phyloP scores from a whole-genome alignment of 106 monocot species.

The Phalaenopsis equestris region DNA sequence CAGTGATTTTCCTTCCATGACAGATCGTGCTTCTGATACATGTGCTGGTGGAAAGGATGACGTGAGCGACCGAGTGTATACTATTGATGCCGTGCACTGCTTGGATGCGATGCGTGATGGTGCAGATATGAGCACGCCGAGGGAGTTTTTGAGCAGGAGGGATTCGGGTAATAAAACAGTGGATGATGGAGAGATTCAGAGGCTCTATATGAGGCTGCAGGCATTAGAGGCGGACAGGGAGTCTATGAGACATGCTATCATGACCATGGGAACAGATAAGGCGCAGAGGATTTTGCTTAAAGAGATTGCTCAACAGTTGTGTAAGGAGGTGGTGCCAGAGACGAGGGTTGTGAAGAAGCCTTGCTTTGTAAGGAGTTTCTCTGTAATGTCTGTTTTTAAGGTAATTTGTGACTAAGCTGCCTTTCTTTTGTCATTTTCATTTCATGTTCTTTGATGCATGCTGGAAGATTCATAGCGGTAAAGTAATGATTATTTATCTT shows the following conservation, averaged over 20 bases:
- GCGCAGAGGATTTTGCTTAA: conserved; percentile 19
- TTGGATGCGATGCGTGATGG: conserved; percentile 6
- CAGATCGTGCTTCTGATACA: conserved; percentile 1
- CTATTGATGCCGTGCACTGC: conserved; percentile 38
- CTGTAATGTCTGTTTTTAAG: conserved; percentile 15
- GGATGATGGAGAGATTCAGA: conserved; percentile 20
- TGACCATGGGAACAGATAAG: conserved; percentile 20
- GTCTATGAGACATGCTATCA: conserved; percentile 21
- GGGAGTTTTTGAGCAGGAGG: conserved; percentile 7
- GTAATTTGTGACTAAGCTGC: conserved; percentile 10
- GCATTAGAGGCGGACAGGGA: conserved; percentile 30
- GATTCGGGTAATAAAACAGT: neutral
- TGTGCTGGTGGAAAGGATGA: conserved; percentile 9
- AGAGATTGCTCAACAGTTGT: conserved; percentile 26
- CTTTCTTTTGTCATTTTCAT: conserved; percentile 3
- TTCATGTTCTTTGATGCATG: neutral
- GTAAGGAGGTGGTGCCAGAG: conserved; percentile 12
- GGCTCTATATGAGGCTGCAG: conserved; percentile 26
- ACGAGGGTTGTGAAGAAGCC: conserved; percentile 12
- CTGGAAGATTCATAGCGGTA: too few relatives aligned
- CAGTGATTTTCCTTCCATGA: conserved; percentile 12
- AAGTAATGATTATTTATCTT: too few relatives aligned
- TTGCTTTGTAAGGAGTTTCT: conserved; percentile 9
- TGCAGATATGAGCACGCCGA: conserved; percentile 12
- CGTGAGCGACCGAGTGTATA: conserved; percentile 37